Evolutionary conservation across 1,139 yeast genomes (phyloP).

Genomic region (Suhomyces coccinellae): DNA sequence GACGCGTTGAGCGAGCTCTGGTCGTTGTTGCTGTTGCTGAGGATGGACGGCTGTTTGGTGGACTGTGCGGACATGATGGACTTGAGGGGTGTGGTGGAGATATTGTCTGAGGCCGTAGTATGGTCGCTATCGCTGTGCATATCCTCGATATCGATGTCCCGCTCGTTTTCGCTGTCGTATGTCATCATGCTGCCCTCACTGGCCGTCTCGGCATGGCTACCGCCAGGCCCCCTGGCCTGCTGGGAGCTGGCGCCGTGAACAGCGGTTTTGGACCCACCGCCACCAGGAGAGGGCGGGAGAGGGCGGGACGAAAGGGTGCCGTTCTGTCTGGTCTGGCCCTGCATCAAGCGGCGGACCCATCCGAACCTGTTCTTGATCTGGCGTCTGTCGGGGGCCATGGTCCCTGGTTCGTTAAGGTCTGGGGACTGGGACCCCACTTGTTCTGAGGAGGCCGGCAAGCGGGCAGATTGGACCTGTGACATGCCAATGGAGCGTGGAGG

Average conservation of each 20-base stretch:
- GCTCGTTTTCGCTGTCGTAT: slow-evolving; percentile 6
- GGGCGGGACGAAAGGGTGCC: neutral
- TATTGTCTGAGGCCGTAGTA: slow-evolving; percentile 31
- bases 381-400: slow-evolving; percentile 13
- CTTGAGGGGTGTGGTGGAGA: slow-evolving; percentile 54
- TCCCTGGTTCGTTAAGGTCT: neutral
- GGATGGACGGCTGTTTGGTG: slow-evolving; percentile 45
- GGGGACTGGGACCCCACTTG: slow-evolving; percentile 2
- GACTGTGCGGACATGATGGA: slow-evolving; percentile 52
- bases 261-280: neutral
- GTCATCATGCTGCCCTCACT: slow-evolving; percentile 1
- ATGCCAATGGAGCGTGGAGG: neutral
- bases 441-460: neutral
- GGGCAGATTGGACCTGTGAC: slow-evolving; percentile 5
- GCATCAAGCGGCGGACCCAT: slow-evolving; percentile 51
- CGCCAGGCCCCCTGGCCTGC: neutral
- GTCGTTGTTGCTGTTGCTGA: slow-evolving; percentile 43
- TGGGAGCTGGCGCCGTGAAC: neutral
- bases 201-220: neutral
- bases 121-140: slow-evolving; percentile 21
- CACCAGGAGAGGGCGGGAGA: neutral
- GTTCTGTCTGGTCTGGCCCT: slow-evolving; percentile 36
- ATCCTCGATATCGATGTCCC: slow-evolving; percentile 1
- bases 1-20: slow-evolving; percentile 43
- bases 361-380: slow-evolving; percentile 38